Percentiles rank a stretch among this genome's conserved stretches.
These are phyloP conservation scores for Acaromyces ingoldii DNA, from an alignment of 1,284 basidiomycete species.

Conservation along the genomic window DNA sequence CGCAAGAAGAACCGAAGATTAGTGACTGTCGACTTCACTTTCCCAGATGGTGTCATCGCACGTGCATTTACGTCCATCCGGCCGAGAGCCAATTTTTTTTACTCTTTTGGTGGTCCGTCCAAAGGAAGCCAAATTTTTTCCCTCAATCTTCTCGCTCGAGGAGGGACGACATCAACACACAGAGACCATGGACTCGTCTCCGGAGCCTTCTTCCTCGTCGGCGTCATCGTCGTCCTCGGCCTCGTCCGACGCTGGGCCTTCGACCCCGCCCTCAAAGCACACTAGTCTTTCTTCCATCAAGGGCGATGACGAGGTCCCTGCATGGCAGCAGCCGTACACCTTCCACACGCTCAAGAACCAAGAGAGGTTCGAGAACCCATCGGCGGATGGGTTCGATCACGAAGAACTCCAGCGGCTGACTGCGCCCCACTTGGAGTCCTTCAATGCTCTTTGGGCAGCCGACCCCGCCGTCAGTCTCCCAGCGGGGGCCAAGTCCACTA, in stretches of 20 bases:
- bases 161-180: too few species aligned
- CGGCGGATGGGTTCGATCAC: constrained; percentile 65
- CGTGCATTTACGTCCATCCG: too few species aligned
- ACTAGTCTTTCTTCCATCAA: background rate
- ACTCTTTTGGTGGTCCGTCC: too few species aligned
- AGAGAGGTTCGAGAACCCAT: constrained; percentile 72
- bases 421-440: constrained; percentile 87
- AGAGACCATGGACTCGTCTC: too few species aligned
- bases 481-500: background rate
- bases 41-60: too few species aligned
- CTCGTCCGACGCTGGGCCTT: background rate
- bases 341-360: constrained; percentile 86
- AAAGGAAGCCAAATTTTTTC: too few species aligned
- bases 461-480: constrained; percentile 42
- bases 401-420: constrained; percentile 89
- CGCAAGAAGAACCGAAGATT: too few species aligned
- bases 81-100: too few species aligned
- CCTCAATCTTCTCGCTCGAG: too few species aligned
- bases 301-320: background rate
- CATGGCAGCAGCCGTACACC: constrained; percentile 26
- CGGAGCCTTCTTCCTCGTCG: too few species aligned
- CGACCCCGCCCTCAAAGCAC: background rate
- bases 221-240: constrained; percentile 1
- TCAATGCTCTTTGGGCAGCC: constrained; percentile 69
- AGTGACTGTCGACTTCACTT: too few species aligned